Evolutionary conservation across 2,329 filamentous ascomycete species (phyloP), one percentile per base, ranked within the genome.

Genomic region (Claviceps cyperi): DNA sequence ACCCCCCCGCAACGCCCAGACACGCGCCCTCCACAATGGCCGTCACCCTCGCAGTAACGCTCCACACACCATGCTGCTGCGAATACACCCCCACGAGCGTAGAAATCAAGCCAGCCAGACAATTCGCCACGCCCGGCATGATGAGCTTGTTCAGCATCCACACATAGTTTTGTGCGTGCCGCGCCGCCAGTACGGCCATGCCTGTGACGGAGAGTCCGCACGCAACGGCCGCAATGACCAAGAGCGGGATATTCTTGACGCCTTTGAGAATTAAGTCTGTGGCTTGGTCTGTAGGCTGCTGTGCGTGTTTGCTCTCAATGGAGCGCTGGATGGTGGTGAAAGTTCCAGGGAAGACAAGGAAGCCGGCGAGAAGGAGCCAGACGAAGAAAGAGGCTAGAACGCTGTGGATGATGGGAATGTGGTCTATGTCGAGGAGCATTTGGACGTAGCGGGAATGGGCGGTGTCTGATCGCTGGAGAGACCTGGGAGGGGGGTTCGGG

Each of bases 111-210:
- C 75, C 75, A 5, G 72, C 74, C 14, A 72, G 54, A 14, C 69
- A 70, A 57, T 76, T 75, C 48, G 75, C 59, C 13, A 67, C 55
- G 0, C 66, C 62, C 1, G 67, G 68, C 53, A 75, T 52, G 54
- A 77, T 75, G 13, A 78, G 62, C 50, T 68, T 65, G 57, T 76
- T 74, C 8, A 75, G 64, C 21, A 77, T 62, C 75, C 73, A 79
- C 17, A 77, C 66, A 51, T 77, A 76, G 54, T 78, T 77, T 15
- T 59, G 56, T 39, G 67, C 60, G 61, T 71, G 72, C 19, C 63
- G 60, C 48, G 65, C 61, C 53, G 66, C 73, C n/a, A 78, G 60
- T 57, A 62, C 66, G 2, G 66, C 47, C 57, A 72, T 70, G 3
- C 71, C 60, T 2, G 55, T 39, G 37, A 56, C 47, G 11, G 59